These are phyloP conservation scores for Penicillium sp. DNA, from an alignment of 2,329 filamentous ascomycete genomes.

Conservation along the genomic window DNA sequence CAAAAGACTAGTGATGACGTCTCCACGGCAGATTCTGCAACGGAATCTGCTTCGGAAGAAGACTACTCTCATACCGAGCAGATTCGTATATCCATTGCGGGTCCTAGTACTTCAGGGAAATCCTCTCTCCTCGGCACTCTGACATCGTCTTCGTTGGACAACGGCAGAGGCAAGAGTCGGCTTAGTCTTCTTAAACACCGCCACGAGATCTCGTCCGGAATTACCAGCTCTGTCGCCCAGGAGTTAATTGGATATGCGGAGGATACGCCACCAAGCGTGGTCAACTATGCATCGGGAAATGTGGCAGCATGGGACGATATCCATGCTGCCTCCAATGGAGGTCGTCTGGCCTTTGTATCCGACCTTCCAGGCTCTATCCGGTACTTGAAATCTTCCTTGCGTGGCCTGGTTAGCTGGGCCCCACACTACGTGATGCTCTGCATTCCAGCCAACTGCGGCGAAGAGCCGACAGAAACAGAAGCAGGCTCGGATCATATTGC, in stretches of 20 bases:
- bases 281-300: constrained; percentile 83
- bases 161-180: constrained; percentile 84
- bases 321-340: constrained; percentile 69
- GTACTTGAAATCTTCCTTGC: constrained; percentile 81
- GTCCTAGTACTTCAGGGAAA: constrained; percentile 86
- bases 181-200: constrained; percentile 85
- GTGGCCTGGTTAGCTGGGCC: constrained; percentile 90
- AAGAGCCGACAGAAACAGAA: constrained; percentile 40
- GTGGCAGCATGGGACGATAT: constrained; percentile 94
- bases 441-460: constrained; percentile 68
- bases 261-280: constrained; percentile 24
- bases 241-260: constrained; percentile 79
- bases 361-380: constrained; percentile 89
- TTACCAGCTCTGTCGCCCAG: constrained; percentile 92
- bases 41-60: constrained; percentile 13
- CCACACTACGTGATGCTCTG: constrained; percentile 92
- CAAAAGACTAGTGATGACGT: neutral
- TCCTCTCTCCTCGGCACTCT: constrained; percentile 84
- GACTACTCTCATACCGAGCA: constrained; percentile 61
- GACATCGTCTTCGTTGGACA: constrained; percentile 82
- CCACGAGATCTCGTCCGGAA: constrained; percentile 84
- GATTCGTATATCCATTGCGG: constrained; percentile 78
- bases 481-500: constrained; percentile 32
- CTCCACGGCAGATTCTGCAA: neutral
- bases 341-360: constrained; percentile 75